A percentile compares a stretch with the other conserved stretches of the same genome.
phyloP scores from a whole-genome alignment of 305 asterid species.

The Andrographis paniculata region DNA sequence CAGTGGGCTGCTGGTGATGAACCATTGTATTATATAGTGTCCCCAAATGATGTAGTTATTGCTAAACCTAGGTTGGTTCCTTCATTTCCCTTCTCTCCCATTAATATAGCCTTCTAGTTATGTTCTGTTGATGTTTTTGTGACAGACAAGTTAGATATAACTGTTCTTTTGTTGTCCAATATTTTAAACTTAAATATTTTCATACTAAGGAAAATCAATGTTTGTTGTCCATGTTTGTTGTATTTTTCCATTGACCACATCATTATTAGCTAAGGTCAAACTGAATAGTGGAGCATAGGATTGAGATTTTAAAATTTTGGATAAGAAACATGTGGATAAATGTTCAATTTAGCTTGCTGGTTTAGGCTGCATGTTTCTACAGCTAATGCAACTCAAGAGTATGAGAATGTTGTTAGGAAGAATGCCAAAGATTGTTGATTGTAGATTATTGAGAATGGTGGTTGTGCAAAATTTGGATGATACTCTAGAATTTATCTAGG shows the following conservation, averaged over 20 bases:
- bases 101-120: slow-evolving; percentile 7
- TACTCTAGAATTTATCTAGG: not conserved
- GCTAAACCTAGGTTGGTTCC: slow-evolving; percentile 90
- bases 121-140: slow-evolving; percentile 15
- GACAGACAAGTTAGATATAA: slow-evolving; percentile 4
- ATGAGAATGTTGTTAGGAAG: slow-evolving; percentile 5
- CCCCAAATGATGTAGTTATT: slow-evolving; percentile 95
- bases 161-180: slow-evolving; percentile 11
- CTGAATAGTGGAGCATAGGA: not conserved
- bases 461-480: not conserved
- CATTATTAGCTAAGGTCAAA: not conserved
- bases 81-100: slow-evolving; percentile 11
- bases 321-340: slow-evolving; percentile 6
- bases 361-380: slow-evolving; percentile 12
- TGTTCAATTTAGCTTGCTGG: slow-evolving; percentile 10
- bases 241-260: not conserved
- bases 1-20: slow-evolving; percentile 99
- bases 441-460: not conserved
- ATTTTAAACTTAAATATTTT: not conserved
- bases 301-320: not conserved
- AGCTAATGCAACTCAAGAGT: not conserved
- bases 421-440: not conserved
- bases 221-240: not conserved
- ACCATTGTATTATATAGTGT: slow-evolving; percentile 81
- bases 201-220: slow-evolving; percentile 1